Evolutionary conservation across 345 rosid genomes (phyloP).

Genomic region (Euphorbia peplus): DNA sequence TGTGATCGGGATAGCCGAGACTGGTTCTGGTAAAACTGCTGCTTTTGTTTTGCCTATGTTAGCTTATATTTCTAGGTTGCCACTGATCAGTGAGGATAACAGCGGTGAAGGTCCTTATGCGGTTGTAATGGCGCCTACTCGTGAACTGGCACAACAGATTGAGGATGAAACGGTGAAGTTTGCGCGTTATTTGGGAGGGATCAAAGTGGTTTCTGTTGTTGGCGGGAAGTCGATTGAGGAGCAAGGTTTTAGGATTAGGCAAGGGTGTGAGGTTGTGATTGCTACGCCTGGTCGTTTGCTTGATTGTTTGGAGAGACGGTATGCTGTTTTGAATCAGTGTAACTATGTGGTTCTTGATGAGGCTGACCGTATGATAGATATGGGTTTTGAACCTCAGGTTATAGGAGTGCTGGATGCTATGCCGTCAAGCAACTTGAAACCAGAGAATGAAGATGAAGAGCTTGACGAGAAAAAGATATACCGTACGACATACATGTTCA

Average conservation of each 20-base stretch:
- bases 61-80: constrained; percentile 80
- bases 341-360: constrained; percentile 97
- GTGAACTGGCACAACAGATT: constrained; percentile 93
- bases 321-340: constrained; percentile 86
- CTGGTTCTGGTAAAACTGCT: constrained; percentile 96
- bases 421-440: constrained; percentile 95
- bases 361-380: constrained; percentile 97
- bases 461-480: constrained; percentile 90
- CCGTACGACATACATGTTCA: constrained; percentile 94
- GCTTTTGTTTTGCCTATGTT: constrained; percentile 96
- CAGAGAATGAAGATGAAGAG: constrained; percentile 94
- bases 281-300: constrained; percentile 89
- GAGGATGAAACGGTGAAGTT: constrained; percentile 91
- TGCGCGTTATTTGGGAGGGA: constrained; percentile 78
- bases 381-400: constrained; percentile 96
- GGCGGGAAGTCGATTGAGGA: constrained; percentile 96
- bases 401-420: constrained; percentile 85
- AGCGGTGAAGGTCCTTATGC: constrained; percentile 95
- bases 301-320: constrained; percentile 91
- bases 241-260: constrained; percentile 82
- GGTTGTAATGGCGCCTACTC: constrained; percentile 89
- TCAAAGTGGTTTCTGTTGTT: constrained; percentile 85
- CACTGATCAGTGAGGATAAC: constrained; percentile 74
- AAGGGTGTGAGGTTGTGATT: constrained; percentile 95
- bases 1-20: constrained; percentile 93